Evolutionary conservation across 75 land plant species (phyloP), one percentile per base, ranked within the genome.

Genomic region (Sequoia sempervirens): DNA sequence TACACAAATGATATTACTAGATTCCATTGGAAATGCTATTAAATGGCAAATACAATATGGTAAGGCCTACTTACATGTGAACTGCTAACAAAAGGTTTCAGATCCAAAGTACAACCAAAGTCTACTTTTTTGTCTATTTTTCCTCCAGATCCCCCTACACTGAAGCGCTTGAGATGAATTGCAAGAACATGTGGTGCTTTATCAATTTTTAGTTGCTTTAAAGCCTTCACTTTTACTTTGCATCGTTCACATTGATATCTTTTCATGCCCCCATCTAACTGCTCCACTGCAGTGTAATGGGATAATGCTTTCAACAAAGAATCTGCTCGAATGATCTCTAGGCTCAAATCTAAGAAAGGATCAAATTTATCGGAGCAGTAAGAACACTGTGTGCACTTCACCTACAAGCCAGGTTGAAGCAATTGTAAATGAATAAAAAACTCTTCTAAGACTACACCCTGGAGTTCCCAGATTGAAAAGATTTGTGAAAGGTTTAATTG

Each of bases 321-420:
- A 81, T 96, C 98, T 54, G 94, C 96, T 79, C 90, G 92, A 7
- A 64, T 76, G 64, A 97, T 96, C 80, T 97, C 95, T 56, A 97
- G 88, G 86, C 99, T 97, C 72, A 97, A 86, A 85, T 96, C 99
- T 56, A 97, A 75, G 75, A 97, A 94, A 46, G 98, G 99, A 82
- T 97, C 99, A 85, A 86, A 92, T 69, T 86, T 96, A 83, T 96
- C 88, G 72, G 99, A 97, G 83, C 90, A 91, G 36, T 85, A 83
- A 4, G 92, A 92, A 75, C 99, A 97, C 32, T 94, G 86, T 84
- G 89, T 87, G 83, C 99, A 97, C 87, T 93, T 93, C 47, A 97
- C 96, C 99, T 97, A 86, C 43, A 85, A 61, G 40, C 64, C 83
- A 70, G 73, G 3, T 70, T 70, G 36, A 30, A 32, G 73, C 36